Evolutionary conservation across 805 yeast genomes (phyloP).

Genomic region (Starmerella scarabaei): DNA sequence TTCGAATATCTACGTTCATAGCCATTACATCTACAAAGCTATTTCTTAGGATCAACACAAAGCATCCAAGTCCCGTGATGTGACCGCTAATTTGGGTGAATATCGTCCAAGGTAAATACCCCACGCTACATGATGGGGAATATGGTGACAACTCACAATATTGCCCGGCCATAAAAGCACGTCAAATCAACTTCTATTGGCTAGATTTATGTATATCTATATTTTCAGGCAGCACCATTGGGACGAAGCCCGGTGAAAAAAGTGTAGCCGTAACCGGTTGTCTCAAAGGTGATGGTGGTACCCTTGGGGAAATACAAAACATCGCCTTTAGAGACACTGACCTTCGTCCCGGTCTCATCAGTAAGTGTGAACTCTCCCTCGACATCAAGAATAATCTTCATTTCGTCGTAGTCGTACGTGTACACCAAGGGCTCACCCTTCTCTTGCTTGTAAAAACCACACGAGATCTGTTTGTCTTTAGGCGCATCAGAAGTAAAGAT

Average conservation of each 20-base stretch:
- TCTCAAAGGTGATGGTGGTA: constrained; percentile 50
- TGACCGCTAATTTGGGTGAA: too few species aligned
- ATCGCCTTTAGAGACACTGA: constrained; percentile 50
- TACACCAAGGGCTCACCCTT: constrained; percentile 57
- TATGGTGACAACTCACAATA: too few species aligned
- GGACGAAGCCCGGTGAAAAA: constrained; percentile 43
- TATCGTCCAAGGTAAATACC: too few species aligned
- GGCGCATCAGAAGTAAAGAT: constrained; percentile 46
- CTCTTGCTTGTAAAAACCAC: constrained; percentile 62
- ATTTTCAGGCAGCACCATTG: constrained; percentile 4
- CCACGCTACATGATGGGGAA: too few species aligned
- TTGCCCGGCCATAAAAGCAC: too few species aligned
- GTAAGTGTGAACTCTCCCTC: constrained; percentile 53
- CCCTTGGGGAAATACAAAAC: constrained; percentile 56
- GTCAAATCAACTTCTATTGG: too few species aligned
- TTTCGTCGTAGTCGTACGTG: constrained; percentile 52
- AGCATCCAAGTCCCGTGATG: not conserved
- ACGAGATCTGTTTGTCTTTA: constrained; percentile 42
- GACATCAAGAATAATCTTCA: constrained; percentile 43
- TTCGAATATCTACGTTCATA: constrained; percentile 4
- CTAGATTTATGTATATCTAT: too few species aligned
- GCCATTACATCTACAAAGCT: not conserved
- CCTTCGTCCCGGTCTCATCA: constrained; percentile 52
- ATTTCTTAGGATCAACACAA: not conserved
- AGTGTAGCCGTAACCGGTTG: constrained; percentile 50